Evolutionary conservation across 2,329 filamentous ascomycete species (phyloP), one percentile per base, ranked within the genome.

Genomic region (Diaporthe ilicicola): DNA sequence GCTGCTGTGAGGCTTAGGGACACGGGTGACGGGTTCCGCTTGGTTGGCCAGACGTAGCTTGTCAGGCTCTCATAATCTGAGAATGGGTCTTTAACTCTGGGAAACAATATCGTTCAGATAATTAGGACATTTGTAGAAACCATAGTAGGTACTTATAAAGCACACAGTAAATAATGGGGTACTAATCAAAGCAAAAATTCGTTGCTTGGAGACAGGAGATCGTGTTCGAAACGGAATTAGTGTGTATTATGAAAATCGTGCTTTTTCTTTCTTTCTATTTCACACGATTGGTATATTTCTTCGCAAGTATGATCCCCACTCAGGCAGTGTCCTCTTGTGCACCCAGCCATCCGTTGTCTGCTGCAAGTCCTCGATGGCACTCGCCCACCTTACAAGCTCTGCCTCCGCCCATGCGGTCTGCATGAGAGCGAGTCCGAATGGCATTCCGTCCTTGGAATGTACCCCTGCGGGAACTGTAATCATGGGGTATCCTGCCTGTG

Each of bases 401-500:
- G 79, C 80, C 78, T 93, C 91, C 1, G 82, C 85, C 84, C 87
- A 92, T 0, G 89, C 90, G 1, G 89, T 91, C 66, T 89, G 82
- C 79, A 84, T 80, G 78, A 92, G 82, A 0, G 84, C 88, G 32
- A 92, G 78, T 1, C 89, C 89, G 73, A 89, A 90, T 0, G 89
- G 89, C 87, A 91, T 90, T 8, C 88, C 88, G 4, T 85, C 86
- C 15, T 78, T 80, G 10, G 79, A 74, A 74, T 87, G 83, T 7
- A 89, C 81, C 1, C 90, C 90, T 0, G 86, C 90, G 0, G 92
- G 92, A 1, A 94, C 77, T 0, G 92, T 93, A 64, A 94, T 84
- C 77, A 93, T 86, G 0, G 92, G 92, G 76, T 94, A 94, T 0
- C 92, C 92, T 6, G 92, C 93, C 80, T 94, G 91, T 0, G 93